Percentiles rank a stretch among this genome's conserved stretches.
Evolutionary conservation across 768 basidiomycete genomes (phyloP).

Genomic region (Tubosaeta sp.): DNA sequence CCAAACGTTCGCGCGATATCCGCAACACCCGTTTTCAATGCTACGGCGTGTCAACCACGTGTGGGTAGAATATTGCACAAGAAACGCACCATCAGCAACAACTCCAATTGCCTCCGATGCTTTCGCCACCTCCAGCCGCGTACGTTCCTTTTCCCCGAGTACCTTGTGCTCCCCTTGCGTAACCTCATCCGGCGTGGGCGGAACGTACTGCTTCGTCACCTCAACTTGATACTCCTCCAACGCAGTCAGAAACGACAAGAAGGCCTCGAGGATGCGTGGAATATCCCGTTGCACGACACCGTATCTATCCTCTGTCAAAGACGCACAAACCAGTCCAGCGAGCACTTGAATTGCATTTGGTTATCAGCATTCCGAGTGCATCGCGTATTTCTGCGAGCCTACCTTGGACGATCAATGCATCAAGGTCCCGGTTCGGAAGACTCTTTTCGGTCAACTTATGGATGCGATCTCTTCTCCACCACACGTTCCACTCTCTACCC

Average conservation of each 20-base stretch:
- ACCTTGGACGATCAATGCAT: slow-evolving; percentile 64
- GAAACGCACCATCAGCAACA: slow-evolving; percentile 53
- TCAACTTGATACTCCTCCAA: slow-evolving; percentile 63
- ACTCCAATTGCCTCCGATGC: slow-evolving; percentile 52
- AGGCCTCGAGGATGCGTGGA: slow-evolving; percentile 73
- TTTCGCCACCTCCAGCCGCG: slow-evolving; percentile 48
- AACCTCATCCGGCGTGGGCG: slow-evolving; percentile 35
- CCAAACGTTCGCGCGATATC: slow-evolving; percentile 71
- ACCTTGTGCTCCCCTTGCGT: slow-evolving; percentile 28
- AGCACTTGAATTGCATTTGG: slow-evolving; percentile 43
- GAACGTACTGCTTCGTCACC: slow-evolving; percentile 39
- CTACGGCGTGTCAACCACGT: slow-evolving; percentile 29
- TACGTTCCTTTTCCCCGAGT: slow-evolving; percentile 34
- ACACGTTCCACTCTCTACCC: slow-evolving; percentile 29
- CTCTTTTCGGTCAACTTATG: slow-evolving; percentile 50
- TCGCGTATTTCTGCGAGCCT: background rate
- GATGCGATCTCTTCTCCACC: slow-evolving; percentile 58
- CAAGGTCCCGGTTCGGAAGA: slow-evolving; percentile 59
- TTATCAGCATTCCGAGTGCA: background rate
- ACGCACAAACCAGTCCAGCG: slow-evolving; percentile 62
- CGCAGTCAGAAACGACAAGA: slow-evolving; percentile 60
- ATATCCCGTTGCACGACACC: slow-evolving; percentile 85
- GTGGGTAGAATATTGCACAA: background rate
- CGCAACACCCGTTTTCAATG: slow-evolving; percentile 61
- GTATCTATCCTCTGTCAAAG: slow-evolving; percentile 74